Percentiles rank a stretch among this genome's conserved stretches.
phyloP scores from a whole-genome alignment of 202 grass and related monocot genomes.

The Alloteropsis angusta region DNA sequence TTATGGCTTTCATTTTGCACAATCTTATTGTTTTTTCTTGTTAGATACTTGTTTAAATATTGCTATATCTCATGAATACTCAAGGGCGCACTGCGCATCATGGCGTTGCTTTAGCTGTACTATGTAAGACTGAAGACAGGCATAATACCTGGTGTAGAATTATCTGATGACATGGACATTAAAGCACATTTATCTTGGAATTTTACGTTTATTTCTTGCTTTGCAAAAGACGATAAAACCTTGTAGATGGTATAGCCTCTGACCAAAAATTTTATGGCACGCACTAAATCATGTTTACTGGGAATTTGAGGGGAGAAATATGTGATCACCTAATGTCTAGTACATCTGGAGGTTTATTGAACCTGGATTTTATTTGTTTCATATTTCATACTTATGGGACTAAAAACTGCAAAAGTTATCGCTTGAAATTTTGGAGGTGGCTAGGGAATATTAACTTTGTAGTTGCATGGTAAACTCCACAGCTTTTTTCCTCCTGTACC shows the following conservation, averaged over 20 bases:
- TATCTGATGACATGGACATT: neutral
- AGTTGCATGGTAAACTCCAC: neutral
- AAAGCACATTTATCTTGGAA: neutral
- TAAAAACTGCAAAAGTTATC: neutral
- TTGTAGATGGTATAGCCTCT: neutral
- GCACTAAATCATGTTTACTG: neutral
- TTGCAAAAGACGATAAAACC: neutral
- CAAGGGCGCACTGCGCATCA: neutral
- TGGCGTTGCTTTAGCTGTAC: neutral
- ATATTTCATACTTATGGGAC: neutral
- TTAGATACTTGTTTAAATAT: neutral
- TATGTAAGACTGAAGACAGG: neutral
- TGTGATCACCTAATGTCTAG: neutral
- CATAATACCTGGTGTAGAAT: neutral
- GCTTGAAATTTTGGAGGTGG: neutral
- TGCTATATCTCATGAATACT: neutral
- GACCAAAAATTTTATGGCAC: neutral
- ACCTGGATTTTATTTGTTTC: neutral
- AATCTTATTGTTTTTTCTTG: neutral
- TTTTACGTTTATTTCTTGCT: neutral
- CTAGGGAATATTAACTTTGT: neutral
- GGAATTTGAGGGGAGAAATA: neutral
- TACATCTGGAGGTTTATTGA: neutral
- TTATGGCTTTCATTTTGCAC: neutral
- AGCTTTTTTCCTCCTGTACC: neutral